Base-by-base conservation (phyloP, 768 basidiomycete species). In the Calocybe indica region DNA sequence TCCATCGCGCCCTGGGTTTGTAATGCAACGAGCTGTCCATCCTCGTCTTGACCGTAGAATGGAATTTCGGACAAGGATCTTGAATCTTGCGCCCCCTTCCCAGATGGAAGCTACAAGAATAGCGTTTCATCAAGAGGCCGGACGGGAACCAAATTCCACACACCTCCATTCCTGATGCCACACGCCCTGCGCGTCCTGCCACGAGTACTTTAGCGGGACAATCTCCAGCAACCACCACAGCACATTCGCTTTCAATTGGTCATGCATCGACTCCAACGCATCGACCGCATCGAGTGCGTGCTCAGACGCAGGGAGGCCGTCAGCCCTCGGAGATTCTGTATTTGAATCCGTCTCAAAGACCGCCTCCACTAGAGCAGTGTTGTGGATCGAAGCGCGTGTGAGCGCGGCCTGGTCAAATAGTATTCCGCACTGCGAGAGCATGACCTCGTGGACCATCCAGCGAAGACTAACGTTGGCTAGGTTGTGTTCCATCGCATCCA, bases 371-470 rank as follows among this genome's bases (percentile, higher is more conserved):
- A 47, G 37, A 15, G 45, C 30, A 14, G 45, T 28, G 28, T 10
- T 42, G 9, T 60, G 58, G 40, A 80, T 75, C n/a, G 68, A 66
- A 7, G 70, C 68, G 8, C 68, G 66, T 13, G 55, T 55, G 22
- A 88, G 71, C 11, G 75, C 78, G 2, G 56, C 65, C 4, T 57
- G 47, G 47, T 83, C 77, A 56, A 88, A 88, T 30, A 66, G 54
- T 32, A 89, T 72, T 5, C 78, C 82, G 54, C 83, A 80, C n/a
- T 70, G 62, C 10, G 85, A 70, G 8, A 61, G 55, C 15, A 80
- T 69, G 48, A 80, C 69, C 53, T 91, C 76, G 45, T 80, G 79
- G 33, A 90, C 70, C 87, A 92, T 89, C 88, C 88, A 92, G 28
- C 78, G 76, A 29, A 92, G 67, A 12, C 79, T 66, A 53, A 87